phyloP scores from a whole-genome alignment of 2,329 filamentous ascomycete genomes.

The Diaporthe sp. region DNA sequence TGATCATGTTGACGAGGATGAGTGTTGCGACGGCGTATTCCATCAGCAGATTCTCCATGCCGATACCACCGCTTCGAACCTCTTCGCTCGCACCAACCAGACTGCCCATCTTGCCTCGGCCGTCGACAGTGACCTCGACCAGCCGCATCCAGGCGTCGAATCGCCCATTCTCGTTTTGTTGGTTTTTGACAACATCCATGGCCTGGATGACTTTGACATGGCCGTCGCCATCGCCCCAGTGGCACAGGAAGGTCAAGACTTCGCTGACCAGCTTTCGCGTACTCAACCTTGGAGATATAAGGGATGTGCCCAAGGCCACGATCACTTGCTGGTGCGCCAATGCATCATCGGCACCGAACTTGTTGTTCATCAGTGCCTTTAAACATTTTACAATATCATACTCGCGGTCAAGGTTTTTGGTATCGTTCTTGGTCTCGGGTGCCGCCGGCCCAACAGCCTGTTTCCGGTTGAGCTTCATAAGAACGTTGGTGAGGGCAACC shows the following conservation, averaged over 20 bases:
- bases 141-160: slow-evolving; percentile 99
- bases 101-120: slow-evolving; percentile 98
- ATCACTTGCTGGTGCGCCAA: slow-evolving; percentile 91
- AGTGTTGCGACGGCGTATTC: slow-evolving; percentile 97
- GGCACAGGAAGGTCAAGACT: slow-evolving; percentile 94
- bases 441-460: slow-evolving; percentile 80
- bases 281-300: slow-evolving; percentile 90
- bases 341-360: slow-evolving; percentile 97
- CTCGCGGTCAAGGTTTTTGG: slow-evolving; percentile 89
- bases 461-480: slow-evolving; percentile 93
- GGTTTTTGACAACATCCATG: slow-evolving; percentile 89
- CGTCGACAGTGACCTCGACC: slow-evolving; percentile 96
- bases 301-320: slow-evolving; percentile 85
- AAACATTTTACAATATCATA: slow-evolving; percentile 99
- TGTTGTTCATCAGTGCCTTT: slow-evolving; percentile 99
- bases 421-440: slow-evolving; percentile 64
- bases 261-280: slow-evolving; percentile 96
- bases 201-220: slow-evolving; percentile 95
- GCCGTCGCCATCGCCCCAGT: slow-evolving; percentile 88
- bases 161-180: slow-evolving; percentile 91
- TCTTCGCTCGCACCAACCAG: slow-evolving; percentile 97
- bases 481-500: slow-evolving; percentile 92
- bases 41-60: slow-evolving; percentile 99
- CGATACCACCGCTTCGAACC: slow-evolving; percentile 93
- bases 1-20: slow-evolving; percentile 95